A percentile compares a stretch with the other conserved stretches of the same genome.
Evolutionary conservation across 257 asterid genomes (phyloP).

Genomic region (Rauvolfia tetraphylla): DNA sequence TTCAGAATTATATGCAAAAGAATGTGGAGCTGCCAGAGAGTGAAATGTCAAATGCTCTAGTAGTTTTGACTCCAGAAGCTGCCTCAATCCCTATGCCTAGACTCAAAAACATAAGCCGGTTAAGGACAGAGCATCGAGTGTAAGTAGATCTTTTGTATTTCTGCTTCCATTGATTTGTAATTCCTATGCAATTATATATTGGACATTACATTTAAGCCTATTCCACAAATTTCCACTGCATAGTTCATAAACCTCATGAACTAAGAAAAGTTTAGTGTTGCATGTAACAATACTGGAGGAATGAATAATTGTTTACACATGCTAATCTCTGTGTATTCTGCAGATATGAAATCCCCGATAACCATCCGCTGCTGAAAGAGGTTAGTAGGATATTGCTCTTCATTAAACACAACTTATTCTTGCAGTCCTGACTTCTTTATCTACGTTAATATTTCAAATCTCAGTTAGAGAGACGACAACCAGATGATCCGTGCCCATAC

Average conservation of each 20-base stretch:
- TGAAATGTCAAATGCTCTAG: constrained; percentile 77
- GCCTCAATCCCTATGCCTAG: constrained; percentile 90
- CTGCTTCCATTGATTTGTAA: neutral
- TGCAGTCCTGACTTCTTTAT: constrained; percentile 17
- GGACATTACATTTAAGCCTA: neutral
- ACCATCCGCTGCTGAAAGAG: constrained; percentile 81
- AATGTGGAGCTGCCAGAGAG: constrained; percentile 59
- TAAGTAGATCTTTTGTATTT: constrained; percentile 40
- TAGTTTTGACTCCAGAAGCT: constrained; percentile 77
- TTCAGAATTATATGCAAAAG: constrained; percentile 62
- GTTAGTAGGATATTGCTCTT: constrained; percentile 43
- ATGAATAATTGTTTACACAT: constrained; percentile 6
- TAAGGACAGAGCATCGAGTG: constrained; percentile 98
- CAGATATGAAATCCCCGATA: constrained; percentile 97
- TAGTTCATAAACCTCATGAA: neutral
- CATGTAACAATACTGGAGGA: neutral
- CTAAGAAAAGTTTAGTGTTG: neutral
- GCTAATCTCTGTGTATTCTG: constrained; percentile 29
- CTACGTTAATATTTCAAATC: constrained; percentile 24
- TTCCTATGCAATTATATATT: neutral
- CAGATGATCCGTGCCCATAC: constrained; percentile 89
- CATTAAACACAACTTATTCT: constrained; percentile 9
- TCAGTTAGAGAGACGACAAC: constrained; percentile 88
- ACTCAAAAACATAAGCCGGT: constrained; percentile 78
- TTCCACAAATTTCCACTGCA: neutral